Base-by-base conservation (phyloP, 2,329 filamentous ascomycete genomes). In the Trichoderma sp. region DNA sequence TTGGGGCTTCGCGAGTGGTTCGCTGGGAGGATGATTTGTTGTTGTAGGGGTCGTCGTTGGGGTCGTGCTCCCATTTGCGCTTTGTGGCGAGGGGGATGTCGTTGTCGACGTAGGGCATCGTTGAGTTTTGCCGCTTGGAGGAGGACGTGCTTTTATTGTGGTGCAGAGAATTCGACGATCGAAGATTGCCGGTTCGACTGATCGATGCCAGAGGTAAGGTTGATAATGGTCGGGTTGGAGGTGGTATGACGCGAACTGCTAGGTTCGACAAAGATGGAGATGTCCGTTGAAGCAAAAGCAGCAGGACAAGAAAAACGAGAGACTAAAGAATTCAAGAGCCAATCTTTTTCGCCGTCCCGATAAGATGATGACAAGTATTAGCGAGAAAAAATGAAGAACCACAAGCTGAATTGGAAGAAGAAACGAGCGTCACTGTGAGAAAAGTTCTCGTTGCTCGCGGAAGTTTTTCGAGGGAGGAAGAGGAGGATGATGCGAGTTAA, bases 101-200 rank as follows among this genome's bases (percentile, higher is more conserved):
- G 61, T 73, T 69, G 63, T 72, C 72, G 61, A 78, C 75, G 55
- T 72, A 78, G 21, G 76, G 77, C 77, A 78, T 78, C 44, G 63
- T 74, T 50, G 52, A 21, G 21, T 14, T 39, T 39, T 39, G 34
- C 34, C 34, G 12, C 12, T 10, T 39, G n/a, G 30, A 1, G n/a
- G 30, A 1, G 21, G 19, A 24, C 34, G 12, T 17, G 26, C 7
- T 45, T 2, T 54, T 19, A 28, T 43, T 41, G 6, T 48, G 15
- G 7, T 43, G 43, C 51, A 62, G 48, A n/a, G 15, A n/a, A n/a
- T n/a, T n/a, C n/a, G n/a, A n/a, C n/a, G n/a, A 1, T 17, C 14
- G 30, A 44, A 3, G 21, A 17, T 21, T 6, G 39, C n/a, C 34
- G n/a, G n/a, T 15, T 7, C 0, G 17, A 26, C 30, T 24, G 5